Conservation (phyloP, 306 rosid genomes). For the Neltuma alba region DNA sequence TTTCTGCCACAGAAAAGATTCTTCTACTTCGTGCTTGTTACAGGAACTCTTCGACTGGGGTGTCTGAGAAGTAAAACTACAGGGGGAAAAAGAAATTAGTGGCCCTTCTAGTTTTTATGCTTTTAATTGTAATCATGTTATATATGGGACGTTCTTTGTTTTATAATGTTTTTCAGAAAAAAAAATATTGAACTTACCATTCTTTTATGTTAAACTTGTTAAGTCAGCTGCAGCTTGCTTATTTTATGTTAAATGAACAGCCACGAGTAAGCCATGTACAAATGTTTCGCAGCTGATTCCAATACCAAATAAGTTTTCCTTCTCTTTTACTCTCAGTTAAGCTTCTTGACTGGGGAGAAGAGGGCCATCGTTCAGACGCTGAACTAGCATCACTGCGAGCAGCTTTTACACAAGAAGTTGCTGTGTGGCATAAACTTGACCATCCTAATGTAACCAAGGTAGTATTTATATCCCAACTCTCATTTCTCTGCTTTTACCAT, state of each 20-base stretch:
- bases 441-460: slow-evolving; percentile 99
- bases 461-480: slow-evolving; percentile 30
- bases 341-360: slow-evolving; percentile 99
- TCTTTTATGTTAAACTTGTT: slow-evolving; percentile 22
- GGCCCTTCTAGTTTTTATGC: not conserved
- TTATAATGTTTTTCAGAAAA: not conserved
- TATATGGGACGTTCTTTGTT: not conserved
- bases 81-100: slow-evolving; percentile 15
- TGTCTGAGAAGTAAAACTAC: not conserved
- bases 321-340: slow-evolving; percentile 64
- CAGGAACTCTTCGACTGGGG: slow-evolving; percentile 31
- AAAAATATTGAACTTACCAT: not conserved
- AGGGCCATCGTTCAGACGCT: slow-evolving; percentile 92
- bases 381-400: slow-evolving; percentile 92
- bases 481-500: slow-evolving; percentile 29
- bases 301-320: slow-evolving; percentile 20
- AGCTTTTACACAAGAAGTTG: slow-evolving; percentile 97
- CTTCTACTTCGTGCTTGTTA: slow-evolving; percentile 21
- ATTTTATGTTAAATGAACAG: slow-evolving; percentile 26
- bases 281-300: slow-evolving; percentile 25
- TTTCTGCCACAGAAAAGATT: slow-evolving; percentile 29
- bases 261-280: slow-evolving; percentile 3
- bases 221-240: not conserved
- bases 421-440: slow-evolving; percentile 99
- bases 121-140: not conserved